Conservation (phyloP, 768 basidiomycete genomes). For the Kwoniella bestiolae region DNA sequence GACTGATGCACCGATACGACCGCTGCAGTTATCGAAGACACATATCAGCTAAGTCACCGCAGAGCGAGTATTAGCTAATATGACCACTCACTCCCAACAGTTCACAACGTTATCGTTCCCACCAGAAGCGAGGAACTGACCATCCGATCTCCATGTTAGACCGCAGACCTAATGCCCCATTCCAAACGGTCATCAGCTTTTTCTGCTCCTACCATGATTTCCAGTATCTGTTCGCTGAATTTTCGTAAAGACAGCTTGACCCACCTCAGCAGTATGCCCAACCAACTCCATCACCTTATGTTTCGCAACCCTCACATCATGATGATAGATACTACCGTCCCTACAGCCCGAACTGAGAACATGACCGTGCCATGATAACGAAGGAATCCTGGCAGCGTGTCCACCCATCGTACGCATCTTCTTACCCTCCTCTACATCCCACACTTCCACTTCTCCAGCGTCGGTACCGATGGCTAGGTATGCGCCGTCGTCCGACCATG, state of each 20-base stretch:
- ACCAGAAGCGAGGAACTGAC: constrained; percentile 85
- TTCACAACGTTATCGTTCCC: constrained; percentile 98
- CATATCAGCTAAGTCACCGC: too few species aligned
- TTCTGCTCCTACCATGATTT: neutral
- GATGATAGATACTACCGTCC: constrained; percentile 95
- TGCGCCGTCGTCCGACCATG: constrained; percentile 60
- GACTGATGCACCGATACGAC: constrained; percentile 54
- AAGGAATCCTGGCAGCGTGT: constrained; percentile 76
- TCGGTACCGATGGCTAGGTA: constrained; percentile 70
- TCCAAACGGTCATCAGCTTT: neutral
- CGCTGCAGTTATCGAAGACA: constrained; percentile 30
- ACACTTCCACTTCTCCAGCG: constrained; percentile 83
- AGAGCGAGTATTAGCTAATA: constrained; percentile 44
- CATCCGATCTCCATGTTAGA: constrained; percentile 83
- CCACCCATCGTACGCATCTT: constrained; percentile 90
- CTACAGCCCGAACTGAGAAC: constrained; percentile 84
- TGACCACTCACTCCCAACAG: constrained; percentile 86
- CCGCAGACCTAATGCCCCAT: constrained; percentile 71
- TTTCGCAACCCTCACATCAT: constrained; percentile 83
- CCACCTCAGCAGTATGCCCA: constrained; percentile 87
- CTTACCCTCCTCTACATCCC: constrained; percentile 79
- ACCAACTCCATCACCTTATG: constrained; percentile 89
- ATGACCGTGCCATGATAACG: constrained; percentile 84
- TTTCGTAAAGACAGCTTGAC: neutral
- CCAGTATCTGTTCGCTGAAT: neutral